phyloP scores from a whole-genome alignment of 306 rosid species.

The Ceratonia siliqua region DNA sequence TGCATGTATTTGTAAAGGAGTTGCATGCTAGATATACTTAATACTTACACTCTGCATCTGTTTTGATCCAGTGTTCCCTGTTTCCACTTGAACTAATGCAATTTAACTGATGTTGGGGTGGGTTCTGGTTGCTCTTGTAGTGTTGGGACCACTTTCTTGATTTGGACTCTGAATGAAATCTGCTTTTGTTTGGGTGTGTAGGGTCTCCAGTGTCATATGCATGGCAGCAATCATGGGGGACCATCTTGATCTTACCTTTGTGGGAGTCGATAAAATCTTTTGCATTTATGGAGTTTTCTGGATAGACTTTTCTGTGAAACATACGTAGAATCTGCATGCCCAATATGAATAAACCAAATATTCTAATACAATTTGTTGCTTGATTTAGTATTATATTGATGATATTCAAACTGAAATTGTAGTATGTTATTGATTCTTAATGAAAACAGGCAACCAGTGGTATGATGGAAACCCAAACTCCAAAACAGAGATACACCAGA shows the following conservation, averaged over 20 bases:
- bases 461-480: too few relatives aligned
- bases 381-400: not conserved
- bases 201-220: conserved; percentile 37
- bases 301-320: conserved; percentile 74
- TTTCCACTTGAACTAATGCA: conserved; percentile 50
- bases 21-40: conserved; percentile 24
- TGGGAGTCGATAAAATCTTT: conserved; percentile 38
- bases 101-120: conserved; percentile 41
- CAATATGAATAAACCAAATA: conserved; percentile 31
- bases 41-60: conserved; percentile 91
- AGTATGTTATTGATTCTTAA: conserved; percentile 22
- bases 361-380: not conserved
- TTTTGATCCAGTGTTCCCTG: conserved; percentile 87
- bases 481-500: too few relatives aligned
- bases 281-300: conserved; percentile 52
- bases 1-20: not conserved
- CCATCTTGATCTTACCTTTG: conserved; percentile 42
- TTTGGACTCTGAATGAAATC: conserved; percentile 35
- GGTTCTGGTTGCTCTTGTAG: conserved; percentile 44
- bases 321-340: conserved; percentile 65
- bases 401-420: conserved; percentile 15
- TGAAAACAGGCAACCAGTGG: conserved; percentile 5
- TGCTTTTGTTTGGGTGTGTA: conserved; percentile 36
- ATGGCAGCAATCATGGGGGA: conserved; percentile 30
- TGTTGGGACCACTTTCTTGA: conserved; percentile 41